Conservation (phyloP, 2,329 filamentous ascomycete species). For the Aspergillus pseudoglaucus region DNA sequence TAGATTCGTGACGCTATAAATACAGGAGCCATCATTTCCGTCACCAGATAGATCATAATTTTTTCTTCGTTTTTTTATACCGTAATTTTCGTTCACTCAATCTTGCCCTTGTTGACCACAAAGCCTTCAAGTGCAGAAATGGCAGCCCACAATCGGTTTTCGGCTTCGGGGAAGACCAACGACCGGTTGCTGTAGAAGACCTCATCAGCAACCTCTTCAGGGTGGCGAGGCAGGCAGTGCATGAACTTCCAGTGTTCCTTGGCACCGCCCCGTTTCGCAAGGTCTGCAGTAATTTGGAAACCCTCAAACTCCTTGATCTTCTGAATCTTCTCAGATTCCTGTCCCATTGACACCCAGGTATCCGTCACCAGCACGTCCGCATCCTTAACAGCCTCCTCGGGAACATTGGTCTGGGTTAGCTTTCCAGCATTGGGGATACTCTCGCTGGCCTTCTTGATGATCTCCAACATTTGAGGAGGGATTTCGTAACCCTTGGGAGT, state of each 20-base stretch:
- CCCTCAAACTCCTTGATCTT: constrained; percentile 75
- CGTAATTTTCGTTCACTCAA: constrained; percentile 34
- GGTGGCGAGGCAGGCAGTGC: constrained; percentile 91
- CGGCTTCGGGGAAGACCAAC: constrained; percentile 86
- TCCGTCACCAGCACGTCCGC: constrained; percentile 92
- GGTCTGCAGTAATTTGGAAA: constrained; percentile 82
- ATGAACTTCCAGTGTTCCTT: constrained; percentile 94
- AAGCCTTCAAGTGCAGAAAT: constrained; percentile 82
- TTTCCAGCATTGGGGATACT: constrained; percentile 56
- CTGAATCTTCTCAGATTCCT: constrained; percentile 76
- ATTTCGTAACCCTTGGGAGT: constrained; percentile 82
- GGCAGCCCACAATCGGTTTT: constrained; percentile 90
- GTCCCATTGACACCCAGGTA: constrained; percentile 98
- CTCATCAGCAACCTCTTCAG: constrained; percentile 87
- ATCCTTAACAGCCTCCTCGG: constrained; percentile 75
- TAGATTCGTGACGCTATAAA: too few species aligned
- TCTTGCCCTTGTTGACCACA: constrained; percentile 86
- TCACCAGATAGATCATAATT: background rate
- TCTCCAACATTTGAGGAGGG: constrained; percentile 62
- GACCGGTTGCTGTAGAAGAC: constrained; percentile 85
- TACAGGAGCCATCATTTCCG: background rate
- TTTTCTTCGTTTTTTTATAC: background rate
- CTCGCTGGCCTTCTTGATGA: constrained; percentile 61
- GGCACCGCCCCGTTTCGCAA: constrained; percentile 77
- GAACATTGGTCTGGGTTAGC: constrained; percentile 67